Base-by-base conservation (phyloP, 139 green algal genomes). In the Chlorella ohadii region DNA sequence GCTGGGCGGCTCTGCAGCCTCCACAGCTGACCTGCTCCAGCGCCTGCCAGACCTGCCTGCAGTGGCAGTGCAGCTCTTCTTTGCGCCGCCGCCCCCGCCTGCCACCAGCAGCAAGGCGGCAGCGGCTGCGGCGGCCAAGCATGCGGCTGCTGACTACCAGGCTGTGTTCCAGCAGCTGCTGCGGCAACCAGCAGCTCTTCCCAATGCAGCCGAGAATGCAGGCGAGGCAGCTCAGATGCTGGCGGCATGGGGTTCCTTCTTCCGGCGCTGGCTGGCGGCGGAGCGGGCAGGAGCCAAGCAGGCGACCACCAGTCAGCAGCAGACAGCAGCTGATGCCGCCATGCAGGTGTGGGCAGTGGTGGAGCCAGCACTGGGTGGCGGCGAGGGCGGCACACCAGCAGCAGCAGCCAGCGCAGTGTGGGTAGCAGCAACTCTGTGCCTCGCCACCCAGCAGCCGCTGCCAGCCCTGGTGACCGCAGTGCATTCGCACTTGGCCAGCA, bases 191-290 rank as follows among this genome's bases (percentile, higher is more conserved):
- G 27, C 19, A 2, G 27, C 27, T 0, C 23, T 27, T 1, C 33
- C 64, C 19, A 5, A 66, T 17, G 61, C 63, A 22, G 47, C 55
- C n/a, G 51, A 70, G 23, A 47, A 77, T 33, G 67, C 79, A 1
- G 19, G 51, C n/a, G 64, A 34, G 44, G 77, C 65, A 23, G 61
- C 16, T 11, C 57, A 38, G 19, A 5, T 22, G 44, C 66, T 81
- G 28, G n/a, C 22, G 2, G 83, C 83, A 23, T 87, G 83, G 83
- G 4, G 19, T 3, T 13, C 71, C 19, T 87, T 87, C 74, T 13
- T 83, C 13, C 81, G 80, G 3, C 83, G 83, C 56, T 87, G 83
- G 83, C 25, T 66, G 56, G 76, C 73, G 3, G 83, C 83, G 1
- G 33, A 15, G 57, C 73, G 61, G 4, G 73, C 73, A 20, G 83